Evolutionary conservation across 805 yeast species (phyloP).

Genomic region (Kuraishia ogatae): DNA sequence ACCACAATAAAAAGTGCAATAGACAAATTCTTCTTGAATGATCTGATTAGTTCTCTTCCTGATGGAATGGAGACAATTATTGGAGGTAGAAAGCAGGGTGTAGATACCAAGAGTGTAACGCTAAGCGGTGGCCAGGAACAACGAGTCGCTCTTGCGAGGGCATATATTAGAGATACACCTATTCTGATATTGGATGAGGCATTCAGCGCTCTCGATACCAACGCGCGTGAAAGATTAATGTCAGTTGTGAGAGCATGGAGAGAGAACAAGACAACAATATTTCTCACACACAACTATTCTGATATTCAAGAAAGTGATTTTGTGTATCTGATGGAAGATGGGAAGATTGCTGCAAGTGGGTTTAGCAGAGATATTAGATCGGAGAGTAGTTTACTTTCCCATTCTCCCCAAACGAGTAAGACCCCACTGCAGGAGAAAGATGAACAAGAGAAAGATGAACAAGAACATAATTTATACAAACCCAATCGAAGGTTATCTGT

Average conservation of each 20-base stretch:
- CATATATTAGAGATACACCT: slow-evolving; percentile 63
- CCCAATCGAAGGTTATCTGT: neutral
- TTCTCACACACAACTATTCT: slow-evolving; percentile 69
- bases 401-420: neutral
- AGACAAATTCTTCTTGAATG: slow-evolving; percentile 41
- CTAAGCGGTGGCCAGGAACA: slow-evolving; percentile 93
- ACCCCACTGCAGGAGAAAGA: neutral
- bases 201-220: slow-evolving; percentile 67
- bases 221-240: slow-evolving; percentile 36
- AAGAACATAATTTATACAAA: neutral
- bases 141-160: slow-evolving; percentile 77
- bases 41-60: slow-evolving; percentile 38
- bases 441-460: neutral
- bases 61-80: slow-evolving; percentile 47
- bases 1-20: slow-evolving; percentile 33
- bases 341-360: slow-evolving; percentile 42
- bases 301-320: slow-evolving; percentile 50
- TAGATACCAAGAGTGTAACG: slow-evolving; percentile 22
- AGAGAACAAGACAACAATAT: slow-evolving; percentile 60
- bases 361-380: slow-evolving; percentile 22
- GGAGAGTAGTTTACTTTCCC: neutral
- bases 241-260: slow-evolving; percentile 52
- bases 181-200: slow-evolving; percentile 82
- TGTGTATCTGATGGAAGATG: slow-evolving; percentile 52
- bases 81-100: slow-evolving; percentile 20